These are phyloP conservation scores for Candida sojae DNA, from an alignment of 1,139 yeast species.

Conservation along the genomic window DNA sequence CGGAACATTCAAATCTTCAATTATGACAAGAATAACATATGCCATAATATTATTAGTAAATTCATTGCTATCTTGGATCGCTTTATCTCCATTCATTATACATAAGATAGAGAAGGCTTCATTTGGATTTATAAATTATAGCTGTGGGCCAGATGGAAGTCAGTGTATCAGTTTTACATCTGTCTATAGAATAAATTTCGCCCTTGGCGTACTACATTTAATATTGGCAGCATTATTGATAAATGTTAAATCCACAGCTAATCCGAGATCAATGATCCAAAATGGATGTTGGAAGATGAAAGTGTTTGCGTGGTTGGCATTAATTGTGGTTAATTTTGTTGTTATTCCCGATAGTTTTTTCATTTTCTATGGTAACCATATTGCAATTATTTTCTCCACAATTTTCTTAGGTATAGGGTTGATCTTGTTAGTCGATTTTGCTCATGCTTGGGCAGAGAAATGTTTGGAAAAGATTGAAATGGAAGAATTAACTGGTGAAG, in stretches of 20 bases:
- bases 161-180: constrained; percentile 93
- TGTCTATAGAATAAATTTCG: constrained; percentile 87
- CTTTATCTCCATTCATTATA: constrained; percentile 80
- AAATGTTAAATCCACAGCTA: constrained; percentile 75
- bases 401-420: constrained; percentile 87
- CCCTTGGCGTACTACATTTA: constrained; percentile 80
- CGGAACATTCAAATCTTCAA: constrained; percentile 65
- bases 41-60: constrained; percentile 78
- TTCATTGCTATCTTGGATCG: constrained; percentile 87
- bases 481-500: constrained; percentile 70
- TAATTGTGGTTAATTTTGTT: constrained; percentile 65
- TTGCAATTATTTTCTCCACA: constrained; percentile 83
- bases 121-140: constrained; percentile 63
- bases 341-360: constrained; percentile 83
- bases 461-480: constrained; percentile 88
- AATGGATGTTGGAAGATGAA: constrained; percentile 92
- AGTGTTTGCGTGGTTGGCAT: constrained; percentile 57
- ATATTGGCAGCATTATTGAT: constrained; percentile 65
- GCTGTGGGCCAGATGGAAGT: constrained; percentile 72
- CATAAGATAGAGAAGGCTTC: constrained; percentile 74
- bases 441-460: constrained; percentile 98
- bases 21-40: constrained; percentile 72
- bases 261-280: constrained; percentile 82
- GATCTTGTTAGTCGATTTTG: constrained; percentile 89
- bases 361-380: constrained; percentile 86